Percentiles rank a stretch among this genome's conserved stretches.
Conservation (phyloP, 176 grass and related monocot genomes). For the Echinochloa phyllopogon region DNA sequence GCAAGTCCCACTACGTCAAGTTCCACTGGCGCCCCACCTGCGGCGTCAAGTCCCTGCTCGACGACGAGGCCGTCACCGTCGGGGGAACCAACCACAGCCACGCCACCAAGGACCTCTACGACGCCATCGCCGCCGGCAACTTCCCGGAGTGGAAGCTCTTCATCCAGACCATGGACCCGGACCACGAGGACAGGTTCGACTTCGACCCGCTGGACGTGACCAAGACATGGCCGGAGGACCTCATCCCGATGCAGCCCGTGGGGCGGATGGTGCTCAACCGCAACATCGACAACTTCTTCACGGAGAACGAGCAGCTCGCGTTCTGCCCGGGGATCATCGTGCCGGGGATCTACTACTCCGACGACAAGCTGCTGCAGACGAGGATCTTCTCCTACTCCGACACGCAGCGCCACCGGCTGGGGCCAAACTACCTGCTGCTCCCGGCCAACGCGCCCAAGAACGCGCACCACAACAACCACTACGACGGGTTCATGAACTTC, state of each 20-base stretch:
- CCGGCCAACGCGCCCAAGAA: slow-evolving; percentile 91
- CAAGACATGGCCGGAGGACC: slow-evolving; percentile 96
- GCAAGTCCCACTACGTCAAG: slow-evolving; percentile 91
- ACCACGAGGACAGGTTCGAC: slow-evolving; percentile 70
- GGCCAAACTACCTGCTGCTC: slow-evolving; percentile 92
- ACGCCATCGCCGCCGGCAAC: slow-evolving; percentile 86
- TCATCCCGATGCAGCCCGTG: slow-evolving; percentile 88
- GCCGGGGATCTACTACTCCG: slow-evolving; percentile 91
- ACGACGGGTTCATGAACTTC: slow-evolving; percentile 96
- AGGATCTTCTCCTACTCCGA: slow-evolving; percentile 99
- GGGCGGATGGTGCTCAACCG: slow-evolving; percentile 88
- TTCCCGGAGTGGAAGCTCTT: slow-evolving; percentile 92
- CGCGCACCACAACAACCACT: slow-evolving; percentile 96
- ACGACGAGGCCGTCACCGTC: slow-evolving; percentile 82
- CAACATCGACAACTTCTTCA: slow-evolving; percentile 97
- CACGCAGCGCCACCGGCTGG: slow-evolving; percentile 85
- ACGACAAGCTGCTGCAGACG: slow-evolving; percentile 98
- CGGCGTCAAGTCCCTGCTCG: slow-evolving; percentile 74
- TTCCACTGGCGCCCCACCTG: slow-evolving; percentile 99
- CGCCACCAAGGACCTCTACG: slow-evolving; percentile 86
- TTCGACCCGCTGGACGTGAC: slow-evolving; percentile 98
- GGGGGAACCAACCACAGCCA: slow-evolving; percentile 97
- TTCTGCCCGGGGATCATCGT: slow-evolving; percentile 86
- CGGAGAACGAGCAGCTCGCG: slow-evolving; percentile 97
- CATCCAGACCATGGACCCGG: slow-evolving; percentile 86